Conservation (phyloP, 1,284 basidiomycete species). For the Apiotrichum domesticum region DNA sequence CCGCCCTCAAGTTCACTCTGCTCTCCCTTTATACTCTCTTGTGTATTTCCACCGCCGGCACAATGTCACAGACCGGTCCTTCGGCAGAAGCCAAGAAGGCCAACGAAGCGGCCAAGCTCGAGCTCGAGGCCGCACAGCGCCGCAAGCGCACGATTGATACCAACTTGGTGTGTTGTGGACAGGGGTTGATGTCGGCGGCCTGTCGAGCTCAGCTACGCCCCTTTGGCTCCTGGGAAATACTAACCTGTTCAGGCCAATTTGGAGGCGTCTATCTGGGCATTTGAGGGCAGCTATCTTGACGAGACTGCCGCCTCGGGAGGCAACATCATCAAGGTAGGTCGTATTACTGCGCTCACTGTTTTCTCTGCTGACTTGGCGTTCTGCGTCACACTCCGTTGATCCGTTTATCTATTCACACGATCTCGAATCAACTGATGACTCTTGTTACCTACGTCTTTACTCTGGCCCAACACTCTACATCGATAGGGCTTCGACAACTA, state of each 20-base stretch:
- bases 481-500: constrained; percentile 49
- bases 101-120: constrained; percentile 34
- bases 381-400: no score
- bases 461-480: background rate
- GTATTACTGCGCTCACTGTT: no score
- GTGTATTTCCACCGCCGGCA: no score
- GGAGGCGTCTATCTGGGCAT: constrained; percentile 49
- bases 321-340: constrained; percentile 47
- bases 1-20: no score
- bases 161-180: constrained; percentile 20
- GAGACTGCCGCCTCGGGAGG: constrained; percentile 45
- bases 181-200: background rate
- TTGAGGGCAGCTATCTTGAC: constrained; percentile 51
- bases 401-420: background rate
- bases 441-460: background rate
- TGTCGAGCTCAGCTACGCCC: no score
- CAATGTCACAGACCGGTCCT: constrained; percentile 38
- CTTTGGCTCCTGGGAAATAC: background rate
- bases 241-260: constrained; percentile 42
- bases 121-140: constrained; percentile 39
- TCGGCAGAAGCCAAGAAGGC: constrained; percentile 45
- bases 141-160: constrained; percentile 39
- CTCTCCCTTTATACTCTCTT: no score
- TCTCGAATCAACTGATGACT: no score
- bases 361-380: no score